Percentiles rank a stretch among this genome's conserved stretches.
These are phyloP conservation scores for Colletotrichum musicola DNA, from an alignment of 2,329 filamentous ascomycete species.

Conservation along the genomic window DNA sequence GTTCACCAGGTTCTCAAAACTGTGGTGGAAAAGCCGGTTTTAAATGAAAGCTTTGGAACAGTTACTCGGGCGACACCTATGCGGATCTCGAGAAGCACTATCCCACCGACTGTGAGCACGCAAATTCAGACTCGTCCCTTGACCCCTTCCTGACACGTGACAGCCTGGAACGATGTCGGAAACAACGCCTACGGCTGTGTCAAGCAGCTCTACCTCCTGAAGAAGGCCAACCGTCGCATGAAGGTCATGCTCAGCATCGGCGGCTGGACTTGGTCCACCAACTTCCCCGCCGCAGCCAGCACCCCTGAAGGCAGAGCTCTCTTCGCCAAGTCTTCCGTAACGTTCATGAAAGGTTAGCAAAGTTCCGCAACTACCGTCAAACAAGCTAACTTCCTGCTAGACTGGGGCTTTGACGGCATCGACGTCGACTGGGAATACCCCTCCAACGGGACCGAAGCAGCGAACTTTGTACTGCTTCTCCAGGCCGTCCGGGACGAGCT, in stretches of 20 bases:
- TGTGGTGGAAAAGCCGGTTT: neutral
- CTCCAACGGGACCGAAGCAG: constrained; percentile 51
- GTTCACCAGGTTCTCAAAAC: neutral
- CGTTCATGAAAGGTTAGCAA: constrained; percentile 66
- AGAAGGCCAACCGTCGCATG: constrained; percentile 81
- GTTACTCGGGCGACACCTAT: constrained; percentile 75
- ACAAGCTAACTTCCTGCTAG: constrained; percentile 43
- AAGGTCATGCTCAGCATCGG: constrained; percentile 86
- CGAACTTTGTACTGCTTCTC: constrained; percentile 60
- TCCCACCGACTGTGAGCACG: constrained; percentile 68
- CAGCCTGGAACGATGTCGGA: constrained; percentile 33
- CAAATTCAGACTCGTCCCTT: neutral
- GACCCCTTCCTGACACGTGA: neutral
- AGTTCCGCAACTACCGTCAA: neutral
- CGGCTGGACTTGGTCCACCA: constrained; percentile 85
- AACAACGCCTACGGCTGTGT: constrained; percentile 82
- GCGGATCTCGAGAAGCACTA: constrained; percentile 82
- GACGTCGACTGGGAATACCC: constrained; percentile 58
- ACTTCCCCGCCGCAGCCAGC: constrained; percentile 77
- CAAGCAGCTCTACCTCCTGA: constrained; percentile 83
- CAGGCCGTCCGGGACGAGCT: constrained; percentile 59
- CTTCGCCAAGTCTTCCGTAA: constrained; percentile 79
- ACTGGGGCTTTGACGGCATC: constrained; percentile 73
- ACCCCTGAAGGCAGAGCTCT: constrained; percentile 70
- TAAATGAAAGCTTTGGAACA: constrained; percentile 39